phyloP scores from a whole-genome alignment of 2,329 filamentous ascomycete genomes.

The Ophiognomonia clavigignenti-juglandacearum region DNA sequence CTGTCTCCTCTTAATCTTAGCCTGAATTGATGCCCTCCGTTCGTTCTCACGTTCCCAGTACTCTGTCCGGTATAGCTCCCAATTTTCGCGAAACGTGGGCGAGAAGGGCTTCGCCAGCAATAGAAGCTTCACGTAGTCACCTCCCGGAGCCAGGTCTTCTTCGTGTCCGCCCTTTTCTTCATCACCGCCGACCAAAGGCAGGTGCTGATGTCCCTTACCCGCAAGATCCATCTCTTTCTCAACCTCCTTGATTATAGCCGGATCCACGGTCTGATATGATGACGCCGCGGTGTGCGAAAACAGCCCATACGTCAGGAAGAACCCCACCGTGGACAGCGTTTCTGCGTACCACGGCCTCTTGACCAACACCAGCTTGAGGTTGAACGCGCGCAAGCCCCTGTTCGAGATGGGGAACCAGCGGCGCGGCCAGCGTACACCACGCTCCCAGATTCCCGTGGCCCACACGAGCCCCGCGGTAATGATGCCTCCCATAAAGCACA shows the following conservation, averaged over 20 bases:
- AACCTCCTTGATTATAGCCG: conserved; percentile 52
- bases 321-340: conserved; percentile 64
- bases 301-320: conserved; percentile 71
- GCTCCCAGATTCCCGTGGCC: conserved; percentile 94
- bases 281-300: conserved; percentile 65
- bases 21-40: conserved; percentile 67
- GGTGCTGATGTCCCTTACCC: conserved; percentile 33
- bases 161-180: conserved; percentile 68
- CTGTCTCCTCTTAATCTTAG: conserved; percentile 65
- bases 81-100: conserved; percentile 90
- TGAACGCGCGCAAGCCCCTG: conserved; percentile 83
- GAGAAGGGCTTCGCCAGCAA: conserved; percentile 93
- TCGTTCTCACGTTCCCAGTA: conserved; percentile 99
- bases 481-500: conserved; percentile 86
- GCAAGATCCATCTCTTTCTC: conserved; percentile 52
- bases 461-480: conserved; percentile 84
- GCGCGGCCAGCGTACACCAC: conserved; percentile 88
- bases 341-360: conserved; percentile 80
- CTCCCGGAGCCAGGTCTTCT: conserved; percentile 84
- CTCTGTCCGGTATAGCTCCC: conserved; percentile 89
- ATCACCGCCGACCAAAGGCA: conserved; percentile 38
- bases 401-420: conserved; percentile 89
- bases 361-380: conserved; percentile 91
- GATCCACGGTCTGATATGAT: conserved; percentile 74
- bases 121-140: conserved; percentile 86